Percentiles rank a stretch among this genome's conserved stretches.
These are phyloP conservation scores for Botryotinia globosa DNA, from an alignment of 2,329 filamentous ascomycete genomes.

Conservation along the genomic window DNA sequence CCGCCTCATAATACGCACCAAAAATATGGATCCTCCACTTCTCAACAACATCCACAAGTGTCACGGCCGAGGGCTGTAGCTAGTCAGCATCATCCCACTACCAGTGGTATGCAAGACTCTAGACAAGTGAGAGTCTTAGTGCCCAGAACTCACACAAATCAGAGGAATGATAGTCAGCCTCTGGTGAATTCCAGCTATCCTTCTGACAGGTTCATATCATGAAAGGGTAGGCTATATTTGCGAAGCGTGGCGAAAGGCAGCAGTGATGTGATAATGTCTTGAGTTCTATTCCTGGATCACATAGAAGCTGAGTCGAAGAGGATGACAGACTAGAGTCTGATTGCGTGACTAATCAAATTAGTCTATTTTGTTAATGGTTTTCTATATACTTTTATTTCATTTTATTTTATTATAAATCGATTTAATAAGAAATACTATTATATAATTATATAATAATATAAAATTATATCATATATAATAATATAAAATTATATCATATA, in stretches of 20 bases:
- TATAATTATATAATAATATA: no score
- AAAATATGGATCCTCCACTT: no score
- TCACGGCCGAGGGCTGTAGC: not conserved
- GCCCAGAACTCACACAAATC: not conserved
- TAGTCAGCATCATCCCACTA: not conserved
- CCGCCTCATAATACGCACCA: not conserved
- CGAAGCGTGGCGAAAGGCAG: not conserved
- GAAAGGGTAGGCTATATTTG: no score
- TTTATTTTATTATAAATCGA: no score
- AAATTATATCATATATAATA: no score
- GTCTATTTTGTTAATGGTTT: no score
- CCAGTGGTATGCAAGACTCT: not conserved
- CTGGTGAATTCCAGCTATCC: not conserved
- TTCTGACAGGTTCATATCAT: no score
- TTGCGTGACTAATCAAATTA: no score
- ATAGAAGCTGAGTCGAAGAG: not conserved
- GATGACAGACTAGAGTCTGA: not conserved
- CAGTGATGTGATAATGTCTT: not conserved
- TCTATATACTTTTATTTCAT: no score
- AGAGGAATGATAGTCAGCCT: not conserved
- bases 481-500: no score
- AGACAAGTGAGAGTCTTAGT: not conserved
- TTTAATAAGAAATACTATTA: no score
- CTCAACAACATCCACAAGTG: accelerated
- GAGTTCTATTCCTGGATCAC: not conserved